Conservation (phyloP, 2,329 filamentous ascomycete genomes). For the Lojkania enalia region DNA sequence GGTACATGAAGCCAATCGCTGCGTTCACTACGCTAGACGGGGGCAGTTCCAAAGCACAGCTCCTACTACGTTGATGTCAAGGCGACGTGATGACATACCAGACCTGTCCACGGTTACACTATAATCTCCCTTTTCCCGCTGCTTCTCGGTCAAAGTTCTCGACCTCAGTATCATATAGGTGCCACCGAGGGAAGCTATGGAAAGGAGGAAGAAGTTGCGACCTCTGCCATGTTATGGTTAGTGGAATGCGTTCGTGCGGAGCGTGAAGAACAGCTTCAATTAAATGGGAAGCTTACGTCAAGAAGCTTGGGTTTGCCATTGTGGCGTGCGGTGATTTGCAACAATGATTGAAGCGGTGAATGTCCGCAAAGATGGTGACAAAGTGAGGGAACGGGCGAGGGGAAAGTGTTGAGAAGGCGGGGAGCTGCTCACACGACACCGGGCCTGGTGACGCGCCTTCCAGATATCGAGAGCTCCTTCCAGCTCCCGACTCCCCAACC, state of each 20-base stretch:
- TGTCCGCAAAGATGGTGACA: too few relatives aligned
- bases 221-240: constrained; percentile 27
- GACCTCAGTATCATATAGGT: constrained; percentile 40
- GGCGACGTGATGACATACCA: constrained; percentile 24
- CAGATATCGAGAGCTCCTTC: too few relatives aligned
- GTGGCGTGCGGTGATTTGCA: constrained; percentile 5
- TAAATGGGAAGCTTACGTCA: constrained; percentile 30
- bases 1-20: too few relatives aligned
- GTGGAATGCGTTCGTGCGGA: constrained; percentile 11
- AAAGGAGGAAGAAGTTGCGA: constrained; percentile 37
- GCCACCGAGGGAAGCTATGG: constrained; percentile 35
- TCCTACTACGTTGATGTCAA: too few relatives aligned
- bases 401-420: neutral
- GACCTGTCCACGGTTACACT: constrained; percentile 42
- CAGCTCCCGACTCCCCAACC: constrained; percentile 23
- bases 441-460: too few relatives aligned
- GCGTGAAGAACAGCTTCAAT: constrained; percentile 8
- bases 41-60: too few relatives aligned
- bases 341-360: too few relatives aligned
- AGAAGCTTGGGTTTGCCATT: constrained; percentile 36
- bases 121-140: constrained; percentile 39
- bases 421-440: constrained; percentile 19
- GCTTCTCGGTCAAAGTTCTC: constrained; percentile 30
- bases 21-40: too few relatives aligned
- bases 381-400: too few relatives aligned